Evolutionary conservation across 2,329 filamentous ascomycete genomes (phyloP).

Genomic region (Alternaria panax): DNA sequence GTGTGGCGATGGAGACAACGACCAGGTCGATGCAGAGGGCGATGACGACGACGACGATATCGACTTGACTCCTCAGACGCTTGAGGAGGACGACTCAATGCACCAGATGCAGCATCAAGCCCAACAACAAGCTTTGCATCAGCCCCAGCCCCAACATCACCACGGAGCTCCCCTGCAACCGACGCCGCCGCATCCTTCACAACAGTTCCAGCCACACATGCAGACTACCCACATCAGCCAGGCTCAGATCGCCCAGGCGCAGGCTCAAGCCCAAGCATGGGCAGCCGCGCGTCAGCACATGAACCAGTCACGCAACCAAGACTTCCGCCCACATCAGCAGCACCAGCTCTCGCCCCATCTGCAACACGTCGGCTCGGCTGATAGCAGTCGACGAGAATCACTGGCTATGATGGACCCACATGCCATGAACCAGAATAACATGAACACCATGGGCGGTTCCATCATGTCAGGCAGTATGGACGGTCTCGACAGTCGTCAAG

Average conservation of each 20-base stretch:
- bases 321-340: conserved; percentile 41
- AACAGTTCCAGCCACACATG: conserved; percentile 36
- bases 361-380: conserved; percentile 41
- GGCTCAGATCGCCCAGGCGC: conserved; percentile 36
- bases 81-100: conserved; percentile 32
- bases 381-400: conserved; percentile 41
- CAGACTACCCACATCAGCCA: conserved; percentile 39
- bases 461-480: conserved; percentile 45
- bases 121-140: conserved; percentile 14
- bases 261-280: conserved; percentile 40
- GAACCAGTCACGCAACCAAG: conserved; percentile 46
- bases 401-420: conserved; percentile 43
- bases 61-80: conserved; percentile 40
- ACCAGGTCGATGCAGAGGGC: conserved; percentile 47
- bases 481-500: conserved; percentile 41
- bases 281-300: conserved; percentile 48
- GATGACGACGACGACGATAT: conserved; percentile 47
- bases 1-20: conserved; percentile 34
- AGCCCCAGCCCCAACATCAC: conserved; percentile 23
- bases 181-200: conserved; percentile 39
- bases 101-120: conserved; percentile 25
- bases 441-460: conserved; percentile 17
- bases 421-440: conserved; percentile 26
- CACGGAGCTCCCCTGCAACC: conserved; percentile 39
- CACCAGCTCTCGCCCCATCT: conserved; percentile 37